These are phyloP conservation scores for Fusarium oxysporum DNA, from an alignment of 2,329 filamentous ascomycete genomes.

Conservation along the genomic window DNA sequence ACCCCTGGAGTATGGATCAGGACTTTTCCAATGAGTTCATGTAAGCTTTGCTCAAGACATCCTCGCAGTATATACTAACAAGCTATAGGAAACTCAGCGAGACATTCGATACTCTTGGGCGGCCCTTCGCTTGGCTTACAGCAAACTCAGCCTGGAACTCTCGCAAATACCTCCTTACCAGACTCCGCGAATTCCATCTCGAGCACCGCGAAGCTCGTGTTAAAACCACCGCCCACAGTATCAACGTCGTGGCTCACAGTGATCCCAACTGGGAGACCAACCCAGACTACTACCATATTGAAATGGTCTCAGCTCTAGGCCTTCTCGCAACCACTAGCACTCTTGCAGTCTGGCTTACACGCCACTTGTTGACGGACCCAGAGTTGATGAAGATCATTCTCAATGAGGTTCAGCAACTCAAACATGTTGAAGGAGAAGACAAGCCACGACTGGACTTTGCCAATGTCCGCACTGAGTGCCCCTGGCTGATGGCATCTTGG, in stretches of 20 bases:
- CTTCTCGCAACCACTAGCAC: conserved; percentile 49
- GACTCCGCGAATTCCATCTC: conserved; percentile 44
- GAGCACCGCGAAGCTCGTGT: conserved; percentile 42
- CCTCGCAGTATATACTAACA: conserved; percentile 2
- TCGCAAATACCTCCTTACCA: conserved; percentile 41
- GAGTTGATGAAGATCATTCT: conserved; percentile 38
- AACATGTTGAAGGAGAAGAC: conserved; percentile 19
- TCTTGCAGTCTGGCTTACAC: conserved; percentile 47
- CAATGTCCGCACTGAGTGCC: conserved; percentile 43
- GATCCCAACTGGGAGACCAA: conserved; percentile 48
- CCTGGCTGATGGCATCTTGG: conserved; percentile 48
- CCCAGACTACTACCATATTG: conserved; percentile 48
- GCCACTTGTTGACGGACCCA: conserved; percentile 42
- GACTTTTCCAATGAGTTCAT: conserved; percentile 49
- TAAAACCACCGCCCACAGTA: conserved; percentile 44
- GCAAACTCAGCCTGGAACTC: conserved; percentile 45
- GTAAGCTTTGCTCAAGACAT: conserved; percentile 13
- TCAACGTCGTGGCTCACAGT: conserved; percentile 48
- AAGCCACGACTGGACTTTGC: conserved; percentile 36
- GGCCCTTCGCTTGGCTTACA: conserved; percentile 44
- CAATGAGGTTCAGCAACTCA: conserved; percentile 39
- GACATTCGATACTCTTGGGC: conserved; percentile 45
- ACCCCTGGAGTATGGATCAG: conserved; percentile 48
- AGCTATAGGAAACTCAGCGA: conserved; percentile 44
- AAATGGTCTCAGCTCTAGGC: conserved; percentile 49